These are phyloP conservation scores for Amniculicola lignicola DNA, from an alignment of 495 filamentous ascomycete genomes.

Conservation along the genomic window DNA sequence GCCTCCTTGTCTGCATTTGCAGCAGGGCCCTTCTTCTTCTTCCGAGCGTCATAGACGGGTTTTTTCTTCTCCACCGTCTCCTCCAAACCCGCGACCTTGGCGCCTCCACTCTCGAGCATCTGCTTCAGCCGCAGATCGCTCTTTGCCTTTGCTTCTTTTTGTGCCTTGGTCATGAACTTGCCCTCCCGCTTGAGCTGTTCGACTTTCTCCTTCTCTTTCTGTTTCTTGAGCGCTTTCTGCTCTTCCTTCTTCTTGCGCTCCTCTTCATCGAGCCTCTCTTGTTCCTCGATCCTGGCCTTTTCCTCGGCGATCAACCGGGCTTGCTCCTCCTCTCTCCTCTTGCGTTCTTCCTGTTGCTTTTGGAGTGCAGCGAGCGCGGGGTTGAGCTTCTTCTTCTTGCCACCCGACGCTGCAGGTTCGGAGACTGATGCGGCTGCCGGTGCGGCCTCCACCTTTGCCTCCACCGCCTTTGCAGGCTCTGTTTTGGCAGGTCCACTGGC, in stretches of 20 bases:
- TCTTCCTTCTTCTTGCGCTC: slow-evolving; percentile 73
- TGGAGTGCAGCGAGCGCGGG: slow-evolving; percentile 77
- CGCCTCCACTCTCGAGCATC: slow-evolving; percentile 79
- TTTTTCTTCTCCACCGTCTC: slow-evolving; percentile 66
- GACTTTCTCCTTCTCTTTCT: slow-evolving; percentile 92
- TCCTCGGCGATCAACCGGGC: slow-evolving; percentile 68
- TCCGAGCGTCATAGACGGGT: slow-evolving; percentile 65
- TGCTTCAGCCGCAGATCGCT: slow-evolving; percentile 88
- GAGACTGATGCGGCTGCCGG: slow-evolving; percentile 1
- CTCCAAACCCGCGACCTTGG: slow-evolving; percentile 73
- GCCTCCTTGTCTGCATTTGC: slow-evolving; percentile 49
- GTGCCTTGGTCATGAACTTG: slow-evolving; percentile 90
- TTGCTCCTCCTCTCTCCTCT: slow-evolving; percentile 70
- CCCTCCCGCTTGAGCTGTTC: slow-evolving; percentile 95
- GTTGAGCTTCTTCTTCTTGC: slow-evolving; percentile 91
- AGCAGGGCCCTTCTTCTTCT: slow-evolving; percentile 59
- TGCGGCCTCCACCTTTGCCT: slow-evolving; percentile 43
- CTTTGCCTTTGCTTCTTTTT: slow-evolving; percentile 78
- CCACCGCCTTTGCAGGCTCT: slow-evolving; percentile 44
- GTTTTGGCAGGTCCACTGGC: slow-evolving; percentile 42
- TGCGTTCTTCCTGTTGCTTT: slow-evolving; percentile 84
- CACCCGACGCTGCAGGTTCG: slow-evolving; percentile 44
- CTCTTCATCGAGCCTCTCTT: slow-evolving; percentile 65
- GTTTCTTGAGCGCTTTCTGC: slow-evolving; percentile 75
- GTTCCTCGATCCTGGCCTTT: slow-evolving; percentile 67